A percentile compares a stretch with the other conserved stretches of the same genome.
These are phyloP conservation scores for Sporothrix schenckii DNA, from an alignment of 2,329 filamentous ascomycete genomes.

Conservation along the genomic window DNA sequence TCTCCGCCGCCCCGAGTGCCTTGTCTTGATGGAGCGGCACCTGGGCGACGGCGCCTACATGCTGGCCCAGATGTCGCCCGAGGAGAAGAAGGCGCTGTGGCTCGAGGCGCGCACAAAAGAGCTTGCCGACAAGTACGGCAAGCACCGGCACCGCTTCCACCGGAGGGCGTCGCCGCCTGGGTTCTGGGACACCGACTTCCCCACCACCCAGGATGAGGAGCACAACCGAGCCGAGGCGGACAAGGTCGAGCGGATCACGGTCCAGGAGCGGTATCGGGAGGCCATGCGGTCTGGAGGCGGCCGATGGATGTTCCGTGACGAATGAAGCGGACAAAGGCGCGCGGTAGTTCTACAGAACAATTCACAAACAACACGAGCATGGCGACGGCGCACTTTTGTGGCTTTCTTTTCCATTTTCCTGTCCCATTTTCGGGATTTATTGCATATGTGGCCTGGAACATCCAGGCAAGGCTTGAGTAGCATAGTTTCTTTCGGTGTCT, in stretches of 20 bases:
- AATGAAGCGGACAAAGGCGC: slow-evolving; percentile 44
- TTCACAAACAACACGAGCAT: neutral
- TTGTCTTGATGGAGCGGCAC: slow-evolving; percentile 58
- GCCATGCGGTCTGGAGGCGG: slow-evolving; percentile 79
- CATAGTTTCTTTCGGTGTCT: slow-evolving; percentile 3
- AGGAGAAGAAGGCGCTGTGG: slow-evolving; percentile 68
- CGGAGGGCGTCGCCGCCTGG: slow-evolving; percentile 76
- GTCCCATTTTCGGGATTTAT: neutral
- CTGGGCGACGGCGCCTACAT: slow-evolving; percentile 63
- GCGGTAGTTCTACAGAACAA: neutral
- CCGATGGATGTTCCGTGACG: slow-evolving; percentile 80
- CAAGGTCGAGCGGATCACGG: slow-evolving; percentile 63
- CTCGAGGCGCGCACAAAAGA: slow-evolving; percentile 74
- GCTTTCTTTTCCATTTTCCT: neutral
- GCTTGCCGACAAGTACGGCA: slow-evolving; percentile 74
- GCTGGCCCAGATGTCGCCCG: slow-evolving; percentile 58
- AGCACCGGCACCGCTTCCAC: slow-evolving; percentile 74
- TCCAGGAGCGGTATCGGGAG: slow-evolving; percentile 77
- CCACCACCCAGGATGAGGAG: slow-evolving; percentile 77
- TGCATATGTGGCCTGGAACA: neutral
- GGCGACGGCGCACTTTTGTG: neutral
- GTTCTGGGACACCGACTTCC: slow-evolving; percentile 90
- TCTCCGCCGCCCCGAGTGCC: slow-evolving; percentile 48
- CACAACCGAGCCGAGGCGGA: slow-evolving; percentile 66
- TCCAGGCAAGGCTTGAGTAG: neutral